Evolutionary conservation across 2,329 filamentous ascomycete genomes (phyloP).

Genomic region (Fusarium denticulatum): DNA sequence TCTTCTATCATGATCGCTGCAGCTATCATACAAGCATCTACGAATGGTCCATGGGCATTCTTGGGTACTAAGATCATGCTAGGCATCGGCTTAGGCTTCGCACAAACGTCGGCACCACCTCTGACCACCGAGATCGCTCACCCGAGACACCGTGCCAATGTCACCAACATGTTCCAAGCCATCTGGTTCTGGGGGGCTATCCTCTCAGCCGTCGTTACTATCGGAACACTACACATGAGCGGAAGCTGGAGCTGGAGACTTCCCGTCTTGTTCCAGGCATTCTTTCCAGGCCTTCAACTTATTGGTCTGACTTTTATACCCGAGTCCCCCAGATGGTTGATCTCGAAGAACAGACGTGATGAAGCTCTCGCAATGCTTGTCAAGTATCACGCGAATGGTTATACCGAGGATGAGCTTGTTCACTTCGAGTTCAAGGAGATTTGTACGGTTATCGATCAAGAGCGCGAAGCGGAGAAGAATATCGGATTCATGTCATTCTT

Average conservation of each 20-base stretch:
- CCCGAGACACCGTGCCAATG: conserved; percentile 26
- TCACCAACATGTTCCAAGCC: conserved; percentile 31
- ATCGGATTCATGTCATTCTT: conserved; percentile 55
- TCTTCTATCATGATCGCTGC: conserved; percentile 20
- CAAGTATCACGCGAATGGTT: conserved; percentile 61
- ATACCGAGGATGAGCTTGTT: conserved; percentile 55
- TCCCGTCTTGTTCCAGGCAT: conserved; percentile 13
- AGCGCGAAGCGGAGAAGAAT: conserved; percentile 49
- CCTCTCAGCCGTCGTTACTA: conserved; percentile 18
- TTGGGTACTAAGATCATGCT: conserved; percentile 24
- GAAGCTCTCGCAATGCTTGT: conserved; percentile 59
- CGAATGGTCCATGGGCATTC: conserved; percentile 10
- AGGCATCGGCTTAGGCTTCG: conserved; percentile 26
- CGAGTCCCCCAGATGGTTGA: conserved; percentile 57
- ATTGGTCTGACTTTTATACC: conserved; percentile 2
- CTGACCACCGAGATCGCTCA: conserved; percentile 27
- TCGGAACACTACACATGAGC: conserved; percentile 23
- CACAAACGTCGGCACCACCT: conserved; percentile 25
- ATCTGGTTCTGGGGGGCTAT: conserved; percentile 32
- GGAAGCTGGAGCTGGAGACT: conserved; percentile 30
- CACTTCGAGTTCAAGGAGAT: conserved; percentile 62
- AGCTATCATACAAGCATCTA: conserved; percentile 11
- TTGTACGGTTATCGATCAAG: conserved; percentile 57
- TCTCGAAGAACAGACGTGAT: conserved; percentile 46
- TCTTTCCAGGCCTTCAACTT: conserved; percentile 19